phyloP scores from a whole-genome alignment of 2,329 filamentous ascomycete genomes.

The Alternaria novae-zelandiae region DNA sequence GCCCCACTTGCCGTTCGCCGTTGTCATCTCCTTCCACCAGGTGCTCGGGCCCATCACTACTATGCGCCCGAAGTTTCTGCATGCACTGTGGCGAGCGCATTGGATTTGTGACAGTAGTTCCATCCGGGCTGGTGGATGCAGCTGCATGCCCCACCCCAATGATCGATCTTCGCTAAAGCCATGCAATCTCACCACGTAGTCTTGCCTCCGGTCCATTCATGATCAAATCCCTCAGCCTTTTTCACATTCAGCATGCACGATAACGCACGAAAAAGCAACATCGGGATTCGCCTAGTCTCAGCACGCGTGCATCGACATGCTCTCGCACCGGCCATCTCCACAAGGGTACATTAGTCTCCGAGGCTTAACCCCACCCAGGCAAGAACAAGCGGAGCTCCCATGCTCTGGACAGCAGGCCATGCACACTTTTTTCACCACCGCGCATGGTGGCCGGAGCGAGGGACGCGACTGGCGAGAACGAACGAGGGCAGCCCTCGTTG shows the following conservation, averaged over 20 bases:
- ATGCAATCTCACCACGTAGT: neutral
- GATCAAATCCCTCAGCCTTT: conserved; percentile 4
- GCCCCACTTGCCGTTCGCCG: conserved; percentile 9
- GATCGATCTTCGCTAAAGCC: conserved; percentile 1
- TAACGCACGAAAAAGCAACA: conserved; percentile 27
- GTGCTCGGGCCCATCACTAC: conserved; percentile 15
- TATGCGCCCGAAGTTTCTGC: conserved; percentile 20
- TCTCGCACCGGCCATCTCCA: conserved; percentile 5
- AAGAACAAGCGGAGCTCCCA: conserved; percentile 11
- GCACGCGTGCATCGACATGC: conserved; percentile 19
- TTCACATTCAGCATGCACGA: neutral
- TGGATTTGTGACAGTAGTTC: neutral
- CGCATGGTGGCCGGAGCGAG: conserved; percentile 6
- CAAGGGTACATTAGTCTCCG: conserved; percentile 15
- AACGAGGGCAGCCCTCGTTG: neutral
- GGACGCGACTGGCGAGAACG: conserved; percentile 3
- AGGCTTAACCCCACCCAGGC: conserved; percentile 20
- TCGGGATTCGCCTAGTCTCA: conserved; percentile 32
- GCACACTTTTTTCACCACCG: conserved; percentile 26
- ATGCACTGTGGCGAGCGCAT: conserved; percentile 3
- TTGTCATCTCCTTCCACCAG: conserved; percentile 12
- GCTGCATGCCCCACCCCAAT: conserved; percentile 1
- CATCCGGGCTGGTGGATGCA: neutral
- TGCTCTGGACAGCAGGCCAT: conserved; percentile 23
- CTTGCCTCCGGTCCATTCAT: neutral